Percentiles rank a stretch among this genome's conserved stretches.
Evolutionary conservation across 192 early-diverging fungal genomes (phyloP).

Genomic region (Gorgonomyces haynaldii): DNA sequence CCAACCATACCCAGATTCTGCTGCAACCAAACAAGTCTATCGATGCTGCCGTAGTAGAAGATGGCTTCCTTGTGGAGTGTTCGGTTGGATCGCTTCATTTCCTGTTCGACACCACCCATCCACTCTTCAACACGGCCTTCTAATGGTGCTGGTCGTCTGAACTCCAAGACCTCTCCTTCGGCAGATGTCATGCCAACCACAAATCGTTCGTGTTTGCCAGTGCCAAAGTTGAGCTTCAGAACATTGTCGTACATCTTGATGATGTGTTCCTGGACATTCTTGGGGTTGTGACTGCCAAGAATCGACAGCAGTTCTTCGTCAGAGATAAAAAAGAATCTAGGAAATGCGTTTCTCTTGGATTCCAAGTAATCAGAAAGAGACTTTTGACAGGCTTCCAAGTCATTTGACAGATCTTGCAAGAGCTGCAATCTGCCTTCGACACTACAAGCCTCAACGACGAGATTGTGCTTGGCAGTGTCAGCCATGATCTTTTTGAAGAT

Average conservation of each 20-base stretch:
- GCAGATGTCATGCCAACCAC: constrained; percentile 46
- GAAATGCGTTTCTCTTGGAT: constrained; percentile 47
- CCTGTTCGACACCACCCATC: constrained; percentile 45
- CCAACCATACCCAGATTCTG: constrained; percentile 49
- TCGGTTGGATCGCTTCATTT: constrained; percentile 52
- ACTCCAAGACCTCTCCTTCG: constrained; percentile 43
- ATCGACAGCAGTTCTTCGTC: constrained; percentile 55
- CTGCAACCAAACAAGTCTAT: constrained; percentile 40
- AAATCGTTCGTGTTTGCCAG: constrained; percentile 47
- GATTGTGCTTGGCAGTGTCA: constrained; percentile 40
- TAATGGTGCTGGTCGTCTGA: constrained; percentile 28
- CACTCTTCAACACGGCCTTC: constrained; percentile 50
- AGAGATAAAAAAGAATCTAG: constrained; percentile 51
- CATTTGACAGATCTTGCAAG: constrained; percentile 37
- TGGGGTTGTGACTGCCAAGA: constrained; percentile 45
- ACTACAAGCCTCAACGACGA: constrained; percentile 44
- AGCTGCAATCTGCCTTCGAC: constrained; percentile 37
- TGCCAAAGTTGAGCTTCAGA: constrained; percentile 48
- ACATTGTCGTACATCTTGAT: constrained; percentile 58
- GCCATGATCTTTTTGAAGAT: constrained; percentile 49
- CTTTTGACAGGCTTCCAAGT: constrained; percentile 49
- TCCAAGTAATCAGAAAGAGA: constrained; percentile 49
- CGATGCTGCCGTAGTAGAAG: constrained; percentile 46
- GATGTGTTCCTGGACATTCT: constrained; percentile 52
- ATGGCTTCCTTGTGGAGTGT: constrained; percentile 50